Conservation (phyloP, 2,329 filamentous ascomycete genomes). For the Cordyceps fumosorosea region DNA sequence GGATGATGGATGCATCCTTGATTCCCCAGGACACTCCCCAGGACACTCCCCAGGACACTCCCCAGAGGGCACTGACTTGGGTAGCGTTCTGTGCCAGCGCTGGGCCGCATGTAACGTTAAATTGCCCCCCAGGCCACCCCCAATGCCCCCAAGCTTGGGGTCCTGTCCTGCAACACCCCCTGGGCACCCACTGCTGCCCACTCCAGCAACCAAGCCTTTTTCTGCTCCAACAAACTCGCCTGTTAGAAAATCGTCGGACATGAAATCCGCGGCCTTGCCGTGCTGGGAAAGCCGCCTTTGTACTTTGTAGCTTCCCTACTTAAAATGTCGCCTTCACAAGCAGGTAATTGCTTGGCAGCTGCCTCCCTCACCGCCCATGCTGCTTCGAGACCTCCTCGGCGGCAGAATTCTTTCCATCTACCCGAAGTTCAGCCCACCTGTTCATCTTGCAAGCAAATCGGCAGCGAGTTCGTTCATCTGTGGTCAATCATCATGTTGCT, state of each 20-base stretch:
- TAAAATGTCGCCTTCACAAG: not conserved
- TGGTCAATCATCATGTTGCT: not conserved
- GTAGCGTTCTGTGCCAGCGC: not conserved
- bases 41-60: not conserved
- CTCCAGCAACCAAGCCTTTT: not conserved
- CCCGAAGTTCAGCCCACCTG: constrained; percentile 1
- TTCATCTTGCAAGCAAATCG: not conserved
- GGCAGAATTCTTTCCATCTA: constrained; percentile 6
- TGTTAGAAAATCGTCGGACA: not conserved
- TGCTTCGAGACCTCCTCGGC: not conserved
- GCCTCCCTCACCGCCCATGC: not conserved
- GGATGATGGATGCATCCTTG: not conserved
- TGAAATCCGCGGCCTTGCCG: not conserved
- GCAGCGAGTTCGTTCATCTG: not conserved
- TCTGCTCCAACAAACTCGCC: not conserved
- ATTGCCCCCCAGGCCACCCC: not conserved
- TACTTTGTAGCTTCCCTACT: not conserved
- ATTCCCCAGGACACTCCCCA: too few species aligned
- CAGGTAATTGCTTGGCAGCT: not conserved
- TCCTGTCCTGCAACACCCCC: not conserved
- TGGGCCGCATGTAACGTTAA: constrained; percentile 9
- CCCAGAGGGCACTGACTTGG: not conserved
- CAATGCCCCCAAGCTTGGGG: not conserved
- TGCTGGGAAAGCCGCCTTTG: not conserved
- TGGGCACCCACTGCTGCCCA: not conserved